Conservation (phyloP, 2,329 filamentous ascomycete species). For the Paraphoma sp. region DNA sequence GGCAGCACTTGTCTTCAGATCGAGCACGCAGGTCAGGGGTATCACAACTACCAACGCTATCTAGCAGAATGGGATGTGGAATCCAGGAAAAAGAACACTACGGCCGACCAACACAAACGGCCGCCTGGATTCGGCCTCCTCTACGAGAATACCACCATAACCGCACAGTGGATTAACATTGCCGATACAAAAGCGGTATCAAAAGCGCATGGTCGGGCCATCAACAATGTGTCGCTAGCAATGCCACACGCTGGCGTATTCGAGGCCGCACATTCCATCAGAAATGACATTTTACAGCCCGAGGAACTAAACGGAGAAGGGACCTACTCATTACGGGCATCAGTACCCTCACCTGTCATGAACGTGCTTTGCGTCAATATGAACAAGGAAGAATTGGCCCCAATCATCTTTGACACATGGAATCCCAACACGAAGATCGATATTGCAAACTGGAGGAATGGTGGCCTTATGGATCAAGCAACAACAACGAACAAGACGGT, state of each 20-base stretch:
- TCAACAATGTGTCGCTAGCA: constrained; percentile 79
- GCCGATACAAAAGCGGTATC: constrained; percentile 62
- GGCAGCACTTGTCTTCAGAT: constrained; percentile 70
- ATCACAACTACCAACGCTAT: constrained; percentile 72
- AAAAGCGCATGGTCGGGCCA: constrained; percentile 59
- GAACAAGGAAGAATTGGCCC: constrained; percentile 63
- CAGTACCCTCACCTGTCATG: constrained; percentile 72
- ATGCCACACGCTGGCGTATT: constrained; percentile 78
- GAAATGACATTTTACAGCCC: constrained; percentile 75
- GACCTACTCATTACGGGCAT: constrained; percentile 71
- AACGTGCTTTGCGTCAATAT: constrained; percentile 78
- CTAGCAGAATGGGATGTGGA: constrained; percentile 62
- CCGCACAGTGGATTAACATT: constrained; percentile 71
- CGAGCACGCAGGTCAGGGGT: constrained; percentile 72
- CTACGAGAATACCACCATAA: constrained; percentile 75
- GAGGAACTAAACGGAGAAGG: constrained; percentile 66
- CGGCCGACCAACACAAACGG: constrained; percentile 54
- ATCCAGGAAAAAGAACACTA: constrained; percentile 53
- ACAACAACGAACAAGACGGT: constrained; percentile 51
- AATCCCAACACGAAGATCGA: constrained; percentile 45
- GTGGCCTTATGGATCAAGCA: constrained; percentile 17
- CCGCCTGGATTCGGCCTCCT: constrained; percentile 69
- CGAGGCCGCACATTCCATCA: constrained; percentile 64
- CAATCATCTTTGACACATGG: constrained; percentile 71
- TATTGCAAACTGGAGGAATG: constrained; percentile 25